These are phyloP conservation scores for Extremus antarcticus DNA, from an alignment of 495 filamentous ascomycete genomes.

Conservation along the genomic window DNA sequence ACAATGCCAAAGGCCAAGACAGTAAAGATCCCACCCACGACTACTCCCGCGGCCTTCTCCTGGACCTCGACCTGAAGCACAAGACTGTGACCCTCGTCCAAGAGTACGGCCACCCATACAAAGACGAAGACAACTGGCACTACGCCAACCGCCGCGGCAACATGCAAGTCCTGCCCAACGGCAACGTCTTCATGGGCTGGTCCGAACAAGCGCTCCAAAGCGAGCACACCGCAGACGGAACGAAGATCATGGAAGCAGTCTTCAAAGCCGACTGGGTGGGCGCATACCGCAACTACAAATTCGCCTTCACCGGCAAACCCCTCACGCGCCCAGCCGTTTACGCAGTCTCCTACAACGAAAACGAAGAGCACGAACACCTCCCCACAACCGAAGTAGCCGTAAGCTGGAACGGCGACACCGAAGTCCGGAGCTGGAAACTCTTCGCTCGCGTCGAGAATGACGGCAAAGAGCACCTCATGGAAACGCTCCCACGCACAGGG, in stretches of 20 bases:
- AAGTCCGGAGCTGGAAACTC: slow-evolving; percentile 9
- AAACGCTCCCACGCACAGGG: background rate
- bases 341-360: background rate
- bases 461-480: background rate
- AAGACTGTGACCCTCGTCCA: background rate
- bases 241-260: background rate
- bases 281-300: slow-evolving; percentile 12
- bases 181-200: slow-evolving; percentile 17
- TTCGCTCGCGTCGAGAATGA: background rate
- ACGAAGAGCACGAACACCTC: background rate
- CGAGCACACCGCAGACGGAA: slow-evolving; percentile 10
- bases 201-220: background rate
- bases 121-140: background rate
- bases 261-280: slow-evolving; percentile 1
- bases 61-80: slow-evolving; percentile 3
- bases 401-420: slow-evolving; percentile 20
- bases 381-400: slow-evolving; percentile 4
- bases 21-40: background rate
- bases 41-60: slow-evolving; percentile 10
- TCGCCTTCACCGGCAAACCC: slow-evolving; percentile 7
- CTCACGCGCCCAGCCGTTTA: slow-evolving; percentile 1
- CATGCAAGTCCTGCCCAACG: slow-evolving; percentile 5
- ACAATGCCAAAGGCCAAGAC: slow-evolving; percentile 9
- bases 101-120: slow-evolving; percentile 7
- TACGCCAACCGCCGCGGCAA: slow-evolving; percentile 1